These are phyloP conservation scores for Hydnomerulius pinastri DNA, from an alignment of 768 basidiomycete genomes.

Conservation along the genomic window DNA sequence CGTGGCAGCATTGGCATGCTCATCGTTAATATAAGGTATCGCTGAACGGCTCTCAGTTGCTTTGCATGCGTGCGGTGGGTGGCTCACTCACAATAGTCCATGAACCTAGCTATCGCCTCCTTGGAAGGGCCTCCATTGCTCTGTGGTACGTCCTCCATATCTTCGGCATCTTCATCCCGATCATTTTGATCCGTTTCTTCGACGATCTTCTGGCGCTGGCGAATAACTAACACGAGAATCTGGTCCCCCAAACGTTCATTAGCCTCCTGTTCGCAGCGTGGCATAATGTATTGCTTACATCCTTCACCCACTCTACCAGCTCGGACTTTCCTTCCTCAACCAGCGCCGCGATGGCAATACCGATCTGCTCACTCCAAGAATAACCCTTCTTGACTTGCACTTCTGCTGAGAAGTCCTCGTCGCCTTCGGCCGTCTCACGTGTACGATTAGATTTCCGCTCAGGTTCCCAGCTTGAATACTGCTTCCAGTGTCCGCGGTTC, in stretches of 20 bases:
- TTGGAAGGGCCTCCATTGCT: constrained; percentile 51
- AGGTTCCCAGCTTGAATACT: constrained; percentile 77
- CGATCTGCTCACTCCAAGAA: constrained; percentile 87
- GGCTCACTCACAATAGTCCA: constrained; percentile 66
- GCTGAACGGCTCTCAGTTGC: constrained; percentile 45
- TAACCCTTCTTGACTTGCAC: constrained; percentile 85
- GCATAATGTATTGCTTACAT: constrained; percentile 53
- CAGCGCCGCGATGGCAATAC: constrained; percentile 77
- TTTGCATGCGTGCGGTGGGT: background rate
- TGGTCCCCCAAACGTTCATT: constrained; percentile 30
- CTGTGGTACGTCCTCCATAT: constrained; percentile 32
- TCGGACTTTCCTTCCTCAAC: constrained; percentile 62
- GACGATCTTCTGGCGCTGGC: constrained; percentile 58
- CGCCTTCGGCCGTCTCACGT: constrained; percentile 34
- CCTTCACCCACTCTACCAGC: constrained; percentile 78
- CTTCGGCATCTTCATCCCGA: constrained; percentile 39
- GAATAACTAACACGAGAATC: constrained; percentile 64
- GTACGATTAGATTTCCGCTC: constrained; percentile 42
- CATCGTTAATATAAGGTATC: constrained; percentile 74
- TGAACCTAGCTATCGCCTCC: constrained; percentile 68
- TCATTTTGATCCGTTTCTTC: constrained; percentile 55
- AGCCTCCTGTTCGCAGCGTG: constrained; percentile 23
- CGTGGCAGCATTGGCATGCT: constrained; percentile 74
- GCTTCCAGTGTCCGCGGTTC: constrained; percentile 85
- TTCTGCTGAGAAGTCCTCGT: constrained; percentile 55